Evolutionary conservation across 2,329 filamentous ascomycete genomes (phyloP).

Genomic region (Huntiella savannae): DNA sequence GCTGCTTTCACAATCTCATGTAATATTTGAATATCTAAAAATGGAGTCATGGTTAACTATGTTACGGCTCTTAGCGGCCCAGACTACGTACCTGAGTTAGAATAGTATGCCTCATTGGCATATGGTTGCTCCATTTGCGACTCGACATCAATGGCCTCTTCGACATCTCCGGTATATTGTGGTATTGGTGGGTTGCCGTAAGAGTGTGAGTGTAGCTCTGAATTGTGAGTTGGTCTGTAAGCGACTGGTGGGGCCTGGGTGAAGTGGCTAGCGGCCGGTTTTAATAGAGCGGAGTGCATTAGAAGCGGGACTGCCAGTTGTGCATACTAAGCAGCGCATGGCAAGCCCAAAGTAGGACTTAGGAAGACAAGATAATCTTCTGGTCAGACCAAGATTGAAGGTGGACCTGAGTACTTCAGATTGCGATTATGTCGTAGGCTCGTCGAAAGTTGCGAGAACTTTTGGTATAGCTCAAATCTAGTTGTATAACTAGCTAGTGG

Average conservation of each 20-base stretch:
- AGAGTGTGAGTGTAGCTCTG: neutral
- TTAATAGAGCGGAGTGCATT: constrained; percentile 11
- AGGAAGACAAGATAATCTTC: neutral
- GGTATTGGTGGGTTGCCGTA: neutral
- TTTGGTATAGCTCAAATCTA: no score
- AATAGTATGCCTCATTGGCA: constrained; percentile 29
- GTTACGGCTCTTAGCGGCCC: constrained; percentile 12
- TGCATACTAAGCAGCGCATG: constrained; percentile 12
- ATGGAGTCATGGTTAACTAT: neutral
- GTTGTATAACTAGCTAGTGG: no score
- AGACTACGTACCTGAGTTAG: constrained; percentile 34
- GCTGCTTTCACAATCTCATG: constrained; percentile 59
- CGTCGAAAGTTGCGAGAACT: no score
- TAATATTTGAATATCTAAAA: constrained; percentile 55
- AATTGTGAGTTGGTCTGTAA: no score
- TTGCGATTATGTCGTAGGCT: no score
- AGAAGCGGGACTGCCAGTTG: constrained; percentile 9
- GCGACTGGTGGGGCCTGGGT: neutral
- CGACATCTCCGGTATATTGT: neutral
- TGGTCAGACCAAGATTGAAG: no score
- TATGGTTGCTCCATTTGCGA: no score
- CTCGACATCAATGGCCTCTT: neutral
- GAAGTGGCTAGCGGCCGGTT: constrained; percentile 7
- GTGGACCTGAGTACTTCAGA: no score
- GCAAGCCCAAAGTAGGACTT: constrained; percentile 1